Evolutionary conservation across 129 eudicot genomes (phyloP).

Genomic region (Flaveria trinervia): DNA sequence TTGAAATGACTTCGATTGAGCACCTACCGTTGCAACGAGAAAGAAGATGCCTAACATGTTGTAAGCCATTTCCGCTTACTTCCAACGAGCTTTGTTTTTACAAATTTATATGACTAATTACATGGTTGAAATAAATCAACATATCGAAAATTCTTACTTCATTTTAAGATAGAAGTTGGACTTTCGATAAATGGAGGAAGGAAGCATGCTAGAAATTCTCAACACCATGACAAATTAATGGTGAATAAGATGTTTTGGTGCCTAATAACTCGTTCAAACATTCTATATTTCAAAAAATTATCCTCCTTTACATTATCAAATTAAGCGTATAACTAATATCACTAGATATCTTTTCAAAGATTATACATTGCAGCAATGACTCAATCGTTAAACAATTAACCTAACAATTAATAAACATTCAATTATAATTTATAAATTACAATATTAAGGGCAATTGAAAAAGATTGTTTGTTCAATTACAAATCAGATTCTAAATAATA

Average conservation of each 20-base stretch:
- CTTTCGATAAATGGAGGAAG: background rate
- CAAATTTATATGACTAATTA: background rate
- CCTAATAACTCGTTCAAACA: slow-evolving; percentile 17
- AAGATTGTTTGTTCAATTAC: too few species aligned
- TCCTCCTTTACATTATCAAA: background rate
- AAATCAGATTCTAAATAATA: too few species aligned
- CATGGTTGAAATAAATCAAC: too few species aligned
- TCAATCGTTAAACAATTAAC: too few species aligned
- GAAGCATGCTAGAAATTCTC: background rate
- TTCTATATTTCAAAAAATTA: slow-evolving; percentile 1
- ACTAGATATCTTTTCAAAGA: too few species aligned
- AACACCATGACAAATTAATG: background rate
- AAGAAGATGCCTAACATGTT: background rate
- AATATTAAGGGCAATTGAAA: too few species aligned
- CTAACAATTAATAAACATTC: too few species aligned
- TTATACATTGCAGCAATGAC: too few species aligned
- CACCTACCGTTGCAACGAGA: slow-evolving; percentile 4
- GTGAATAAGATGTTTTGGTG: background rate
- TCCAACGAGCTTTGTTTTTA: background rate
- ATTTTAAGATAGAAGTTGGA: background rate
- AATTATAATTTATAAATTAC: too few species aligned
- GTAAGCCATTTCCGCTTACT: background rate
- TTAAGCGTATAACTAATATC: too few species aligned
- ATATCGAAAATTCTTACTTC: too few species aligned
- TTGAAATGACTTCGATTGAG: background rate